Evolutionary conservation across 2,329 filamentous ascomycete species (phyloP), one percentile per base, ranked within the genome.

Genomic region (Sodiomyces alkalinus): DNA sequence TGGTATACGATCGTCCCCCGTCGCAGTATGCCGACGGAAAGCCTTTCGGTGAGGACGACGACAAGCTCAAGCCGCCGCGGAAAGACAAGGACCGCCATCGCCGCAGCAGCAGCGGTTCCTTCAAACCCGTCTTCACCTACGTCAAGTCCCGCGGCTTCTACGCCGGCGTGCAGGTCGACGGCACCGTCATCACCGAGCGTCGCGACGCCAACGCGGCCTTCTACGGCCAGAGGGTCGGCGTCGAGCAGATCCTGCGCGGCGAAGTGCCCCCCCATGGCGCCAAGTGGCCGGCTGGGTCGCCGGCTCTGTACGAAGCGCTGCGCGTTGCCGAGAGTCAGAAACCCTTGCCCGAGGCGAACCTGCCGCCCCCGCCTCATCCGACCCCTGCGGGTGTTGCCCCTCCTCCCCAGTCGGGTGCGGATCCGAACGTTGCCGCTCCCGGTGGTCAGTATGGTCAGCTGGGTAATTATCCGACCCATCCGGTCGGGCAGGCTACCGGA

Each of bases 61-160:
- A 49, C 19, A 50, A 52, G 33, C 49, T 50, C 41, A 53, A 46
- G 24, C 79, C 78, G 0, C 67, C 45, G 34, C 48, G 45, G 21
- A 35, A 30, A 14, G 35, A 33, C 17, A 38, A 25, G 28, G 20
- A 21, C 18, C 14, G 22, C 9, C 32, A 23, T 21, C 35, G 30
- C 31, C 35, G 35, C 20, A 35, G 27, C 34, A 39, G 29, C 31
- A 39, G 27, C 33, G 39, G 15, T 19, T 43, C 33, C 15, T 33
- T 42, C 33, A 51, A 51, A 40, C 61, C 62, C 3, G 61, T 64
- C n/a, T 65, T 64, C 32, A 61, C 58, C 3, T 93, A 93, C 48
- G 71, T 93, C 54, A 93, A 92, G 56, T 86, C 78, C 26, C 71
- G 83, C 29, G 86, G 86, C 4, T 74, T 93, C 40, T 93, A 92